phyloP scores from a whole-genome alignment of 176 grass and related monocot genomes.

The Cenchrus purpureus region DNA sequence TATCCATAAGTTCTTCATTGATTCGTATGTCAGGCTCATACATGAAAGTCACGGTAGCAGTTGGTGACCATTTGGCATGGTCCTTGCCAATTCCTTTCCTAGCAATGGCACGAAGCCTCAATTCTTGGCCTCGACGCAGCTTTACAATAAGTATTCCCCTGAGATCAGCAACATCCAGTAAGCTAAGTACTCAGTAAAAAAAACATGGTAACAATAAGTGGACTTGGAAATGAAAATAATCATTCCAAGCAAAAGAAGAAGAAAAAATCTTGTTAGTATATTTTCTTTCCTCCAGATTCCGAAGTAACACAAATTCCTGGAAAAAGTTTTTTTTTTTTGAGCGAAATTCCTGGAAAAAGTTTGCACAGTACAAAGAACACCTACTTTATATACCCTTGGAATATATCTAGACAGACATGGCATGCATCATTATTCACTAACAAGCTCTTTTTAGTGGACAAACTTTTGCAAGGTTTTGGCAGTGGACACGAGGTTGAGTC shows the following conservation, averaged over 20 bases:
- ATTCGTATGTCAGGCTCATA: slow-evolving; percentile 93
- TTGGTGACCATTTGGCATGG: slow-evolving; percentile 94
- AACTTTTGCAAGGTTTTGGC: slow-evolving; percentile 19
- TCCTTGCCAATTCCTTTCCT: slow-evolving; percentile 99
- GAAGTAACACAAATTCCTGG: too few relatives aligned
- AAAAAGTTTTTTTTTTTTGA: too few relatives aligned
- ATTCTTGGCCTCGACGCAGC: slow-evolving; percentile 88
- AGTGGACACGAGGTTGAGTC: neutral
- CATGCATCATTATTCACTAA: neutral
- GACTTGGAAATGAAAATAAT: too few relatives aligned
- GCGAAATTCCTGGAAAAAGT: neutral
- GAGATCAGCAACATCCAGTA: slow-evolving; percentile 16
- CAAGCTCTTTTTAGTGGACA: neutral
- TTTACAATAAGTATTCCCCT: slow-evolving; percentile 96
- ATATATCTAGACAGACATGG: slow-evolving; percentile 5
- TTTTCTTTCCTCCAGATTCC: too few relatives aligned
- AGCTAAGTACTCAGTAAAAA: neutral
- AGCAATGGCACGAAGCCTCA: slow-evolving; percentile 91
- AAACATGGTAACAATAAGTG: too few relatives aligned
- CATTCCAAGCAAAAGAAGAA: too few relatives aligned
- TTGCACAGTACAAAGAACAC: neutral
- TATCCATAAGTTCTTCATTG: slow-evolving; percentile 91
- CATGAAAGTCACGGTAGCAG: slow-evolving; percentile 96
- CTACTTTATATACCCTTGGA: neutral
- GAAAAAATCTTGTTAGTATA: too few relatives aligned